phyloP scores from a whole-genome alignment of 2,329 filamentous ascomycete species.

The Calonectria pseudoturangicola region DNA sequence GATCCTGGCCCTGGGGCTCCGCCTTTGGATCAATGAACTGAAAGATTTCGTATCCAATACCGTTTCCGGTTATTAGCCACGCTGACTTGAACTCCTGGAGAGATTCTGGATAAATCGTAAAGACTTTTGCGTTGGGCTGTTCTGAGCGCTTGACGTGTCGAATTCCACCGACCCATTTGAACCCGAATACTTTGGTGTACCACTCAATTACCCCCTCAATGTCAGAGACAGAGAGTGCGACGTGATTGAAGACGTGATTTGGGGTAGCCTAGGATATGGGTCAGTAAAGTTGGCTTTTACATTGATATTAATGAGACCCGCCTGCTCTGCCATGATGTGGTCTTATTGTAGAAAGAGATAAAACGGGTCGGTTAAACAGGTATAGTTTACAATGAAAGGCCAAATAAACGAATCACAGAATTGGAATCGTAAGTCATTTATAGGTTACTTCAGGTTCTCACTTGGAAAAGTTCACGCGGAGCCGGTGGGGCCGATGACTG shows the following conservation, averaged over 20 bases:
- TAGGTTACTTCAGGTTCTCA: not conserved
- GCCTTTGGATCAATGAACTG: slow-evolving; percentile 3
- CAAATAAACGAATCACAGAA: too few relatives aligned
- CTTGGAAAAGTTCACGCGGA: too few relatives aligned
- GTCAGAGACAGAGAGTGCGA: not conserved
- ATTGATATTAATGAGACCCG: too few relatives aligned
- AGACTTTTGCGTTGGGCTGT: not conserved
- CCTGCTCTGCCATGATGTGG: not conserved
- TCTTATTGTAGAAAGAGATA: too few relatives aligned
- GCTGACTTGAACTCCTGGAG: slow-evolving; percentile 17
- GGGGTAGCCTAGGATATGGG: not conserved
- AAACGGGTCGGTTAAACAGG: too few relatives aligned
- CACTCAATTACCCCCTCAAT: slow-evolving; percentile 7
- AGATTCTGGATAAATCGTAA: slow-evolving; percentile 9
- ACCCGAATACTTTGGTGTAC: slow-evolving; percentile 6
- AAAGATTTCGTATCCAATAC: slow-evolving; percentile 1
- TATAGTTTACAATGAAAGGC: too few relatives aligned
- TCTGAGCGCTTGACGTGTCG: slow-evolving; percentile 3
- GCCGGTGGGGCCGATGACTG: not conserved
- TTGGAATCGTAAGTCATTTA: too few relatives aligned
- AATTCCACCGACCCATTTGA: slow-evolving; percentile 3
- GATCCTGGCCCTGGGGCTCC: not conserved
- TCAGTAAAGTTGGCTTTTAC: not conserved
- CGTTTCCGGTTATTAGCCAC: slow-evolving; percentile 9
- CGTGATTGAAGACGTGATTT: slow-evolving; percentile 15